Percentiles rank a stretch among this genome's conserved stretches.
phyloP scores from a whole-genome alignment of 305 asterid species.

The Fraxinus dipetala region DNA sequence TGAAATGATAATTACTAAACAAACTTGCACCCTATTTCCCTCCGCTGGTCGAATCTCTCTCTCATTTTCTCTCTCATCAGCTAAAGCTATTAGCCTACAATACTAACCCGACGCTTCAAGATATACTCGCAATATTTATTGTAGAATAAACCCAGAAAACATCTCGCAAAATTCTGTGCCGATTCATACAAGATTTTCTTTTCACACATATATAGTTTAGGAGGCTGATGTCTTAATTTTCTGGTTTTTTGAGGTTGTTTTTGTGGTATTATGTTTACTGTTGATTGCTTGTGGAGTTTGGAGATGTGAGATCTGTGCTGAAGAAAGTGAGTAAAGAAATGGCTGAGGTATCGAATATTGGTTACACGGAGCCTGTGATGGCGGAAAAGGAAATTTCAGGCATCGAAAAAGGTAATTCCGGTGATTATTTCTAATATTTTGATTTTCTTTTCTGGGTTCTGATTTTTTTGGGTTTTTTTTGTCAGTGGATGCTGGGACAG shows the following conservation, averaged over 20 bases:
- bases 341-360: not conserved
- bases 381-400: not conserved
- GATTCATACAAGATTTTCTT: not conserved
- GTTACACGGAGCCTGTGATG: not conserved
- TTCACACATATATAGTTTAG: not conserved
- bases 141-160: constrained; percentile 15
- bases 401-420: not conserved
- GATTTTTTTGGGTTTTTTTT: not conserved
- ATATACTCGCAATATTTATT: constrained; percentile 12
- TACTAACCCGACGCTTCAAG: constrained; percentile 32
- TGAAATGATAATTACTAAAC: not conserved
- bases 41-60: constrained; percentile 4
- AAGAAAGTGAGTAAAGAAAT: not conserved
- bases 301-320: not conserved
- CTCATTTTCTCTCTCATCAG: constrained; percentile 21
- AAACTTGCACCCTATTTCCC: not conserved
- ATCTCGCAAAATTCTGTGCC: not conserved
- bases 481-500: constrained; percentile 67
- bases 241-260: not conserved
- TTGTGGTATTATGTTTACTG: not conserved
- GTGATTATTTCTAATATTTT: not conserved
- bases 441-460: not conserved
- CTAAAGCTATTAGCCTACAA: constrained; percentile 6
- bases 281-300: not conserved
- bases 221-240: not conserved